phyloP scores from a whole-genome alignment of 441 rosid genomes.

The Erysimum cheiri region DNA sequence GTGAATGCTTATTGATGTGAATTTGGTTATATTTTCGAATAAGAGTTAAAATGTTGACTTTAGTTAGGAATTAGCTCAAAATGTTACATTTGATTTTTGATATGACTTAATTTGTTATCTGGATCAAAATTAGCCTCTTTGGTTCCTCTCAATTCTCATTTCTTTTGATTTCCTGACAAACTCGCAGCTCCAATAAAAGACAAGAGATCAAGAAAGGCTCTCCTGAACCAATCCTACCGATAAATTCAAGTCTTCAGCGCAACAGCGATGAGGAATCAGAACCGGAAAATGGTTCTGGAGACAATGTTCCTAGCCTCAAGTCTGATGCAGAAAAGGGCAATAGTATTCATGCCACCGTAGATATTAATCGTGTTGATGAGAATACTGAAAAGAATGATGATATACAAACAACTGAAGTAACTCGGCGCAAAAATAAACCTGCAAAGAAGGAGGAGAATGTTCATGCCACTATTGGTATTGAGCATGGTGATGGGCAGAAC shows the following conservation, averaged over 20 bases:
- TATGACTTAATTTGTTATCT: constrained; percentile 1
- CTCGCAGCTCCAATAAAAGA: constrained; percentile 55
- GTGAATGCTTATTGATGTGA: constrained; percentile 16
- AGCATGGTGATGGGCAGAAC: constrained; percentile 40
- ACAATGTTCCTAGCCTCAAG: constrained; percentile 33
- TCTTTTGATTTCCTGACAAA: constrained; percentile 6
- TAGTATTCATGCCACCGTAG: constrained; percentile 31
- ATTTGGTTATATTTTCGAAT: background rate
- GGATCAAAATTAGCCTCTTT: background rate
- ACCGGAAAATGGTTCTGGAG: constrained; percentile 42
- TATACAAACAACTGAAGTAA: constrained; percentile 30
- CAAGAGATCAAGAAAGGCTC: constrained; percentile 62
- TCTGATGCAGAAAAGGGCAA: constrained; percentile 36
- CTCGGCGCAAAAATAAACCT: constrained; percentile 19
- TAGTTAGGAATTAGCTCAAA: background rate
- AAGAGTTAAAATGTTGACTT: background rate
- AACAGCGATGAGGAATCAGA: constrained; percentile 54
- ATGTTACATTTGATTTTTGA: constrained; percentile 5
- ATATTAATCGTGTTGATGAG: constrained; percentile 42
- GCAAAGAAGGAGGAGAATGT: constrained; percentile 32
- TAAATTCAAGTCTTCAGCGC: constrained; percentile 44
- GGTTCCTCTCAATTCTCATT: background rate
- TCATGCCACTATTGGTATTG: constrained; percentile 35
- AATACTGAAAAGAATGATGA: constrained; percentile 24
- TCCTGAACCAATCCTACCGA: constrained; percentile 47